phyloP scores from a whole-genome alignment of 306 rosid genomes.

The Cicer cuneatum region DNA sequence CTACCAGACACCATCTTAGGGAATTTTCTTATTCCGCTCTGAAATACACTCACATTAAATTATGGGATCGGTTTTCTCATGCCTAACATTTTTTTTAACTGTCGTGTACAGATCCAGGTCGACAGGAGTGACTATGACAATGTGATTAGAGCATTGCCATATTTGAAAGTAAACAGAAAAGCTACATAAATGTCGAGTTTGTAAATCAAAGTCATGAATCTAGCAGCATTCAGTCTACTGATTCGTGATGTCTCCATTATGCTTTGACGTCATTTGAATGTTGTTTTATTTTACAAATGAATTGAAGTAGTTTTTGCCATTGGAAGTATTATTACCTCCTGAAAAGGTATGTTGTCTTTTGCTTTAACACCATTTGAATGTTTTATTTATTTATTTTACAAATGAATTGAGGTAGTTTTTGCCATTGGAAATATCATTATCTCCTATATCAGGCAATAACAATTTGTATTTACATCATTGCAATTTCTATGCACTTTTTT shows the following conservation, averaged over 20 bases:
- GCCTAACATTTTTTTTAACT: constrained; percentile 36
- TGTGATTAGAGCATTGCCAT: constrained; percentile 86
- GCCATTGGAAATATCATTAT: constrained; percentile 35
- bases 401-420: constrained; percentile 36
- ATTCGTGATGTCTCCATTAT: constrained; percentile 32
- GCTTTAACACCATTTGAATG: constrained; percentile 25
- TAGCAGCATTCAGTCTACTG: constrained; percentile 16
- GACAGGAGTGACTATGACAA: constrained; percentile 89
- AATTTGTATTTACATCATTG: constrained; percentile 19
- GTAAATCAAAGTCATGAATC: constrained; percentile 28
- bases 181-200: constrained; percentile 53
- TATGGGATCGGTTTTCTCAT: constrained; percentile 41
- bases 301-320: too few species aligned
- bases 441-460: constrained; percentile 43
- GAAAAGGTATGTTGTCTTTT: too few species aligned
- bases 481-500: background rate
- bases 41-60: background rate
- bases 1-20: background rate
- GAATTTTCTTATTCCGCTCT: background rate
- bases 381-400: constrained; percentile 37
- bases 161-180: constrained; percentile 83
- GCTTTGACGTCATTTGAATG: too few species aligned
- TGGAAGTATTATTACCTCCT: too few species aligned
- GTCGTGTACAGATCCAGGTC: constrained; percentile 63
- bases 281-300: too few species aligned